These are phyloP conservation scores for Ophioceras dolichostomum DNA, from an alignment of 2,329 filamentous ascomycete species.

Conservation along the genomic window DNA sequence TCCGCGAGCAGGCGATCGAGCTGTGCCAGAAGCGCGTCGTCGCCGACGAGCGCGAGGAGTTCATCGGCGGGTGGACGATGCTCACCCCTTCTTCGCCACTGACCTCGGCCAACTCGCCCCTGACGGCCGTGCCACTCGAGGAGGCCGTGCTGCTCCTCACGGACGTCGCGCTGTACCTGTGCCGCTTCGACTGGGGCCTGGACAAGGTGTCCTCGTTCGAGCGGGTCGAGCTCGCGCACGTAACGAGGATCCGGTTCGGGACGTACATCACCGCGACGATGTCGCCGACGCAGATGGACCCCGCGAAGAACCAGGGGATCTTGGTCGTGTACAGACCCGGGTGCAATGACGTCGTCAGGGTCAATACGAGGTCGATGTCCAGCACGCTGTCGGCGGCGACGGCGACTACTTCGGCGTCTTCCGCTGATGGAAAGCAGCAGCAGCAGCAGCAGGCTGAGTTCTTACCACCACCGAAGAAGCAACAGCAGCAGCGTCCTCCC, in stretches of 20 bases:
- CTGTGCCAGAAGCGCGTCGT: conserved; percentile 79
- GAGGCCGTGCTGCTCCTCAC: conserved; percentile 84
- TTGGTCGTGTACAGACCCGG: conserved; percentile 66
- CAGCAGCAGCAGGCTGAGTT: conserved; percentile 4
- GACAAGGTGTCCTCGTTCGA: conserved; percentile 94
- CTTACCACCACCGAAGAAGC: no score
- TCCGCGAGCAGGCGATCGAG: conserved; percentile 83
- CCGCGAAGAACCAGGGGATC: conserved; percentile 71
- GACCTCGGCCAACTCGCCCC: conserved; percentile 44
- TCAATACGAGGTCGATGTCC: conserved; percentile 75
- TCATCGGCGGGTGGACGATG: conserved; percentile 82
- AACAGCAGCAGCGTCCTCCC: no score
- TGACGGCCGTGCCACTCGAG: conserved; percentile 64
- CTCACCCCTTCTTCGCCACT: conserved; percentile 70
- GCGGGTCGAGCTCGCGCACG: conserved; percentile 62
- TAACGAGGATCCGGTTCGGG: conserved; percentile 63
- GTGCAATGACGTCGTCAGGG: conserved; percentile 58
- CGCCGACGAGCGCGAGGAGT: conserved; percentile 69
- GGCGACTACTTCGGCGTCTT: conserved; percentile 11
- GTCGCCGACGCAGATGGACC: conserved; percentile 64
- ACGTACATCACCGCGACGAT: conserved; percentile 87
- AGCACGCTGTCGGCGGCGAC: conserved; percentile 16
- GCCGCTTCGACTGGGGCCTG: conserved; percentile 85
- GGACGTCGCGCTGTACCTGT: conserved; percentile 73
- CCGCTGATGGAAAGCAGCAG: conserved; percentile 3